Conservation (phyloP, 108 stramenopile genomes). For the Nitzschia putrida region DNA sequence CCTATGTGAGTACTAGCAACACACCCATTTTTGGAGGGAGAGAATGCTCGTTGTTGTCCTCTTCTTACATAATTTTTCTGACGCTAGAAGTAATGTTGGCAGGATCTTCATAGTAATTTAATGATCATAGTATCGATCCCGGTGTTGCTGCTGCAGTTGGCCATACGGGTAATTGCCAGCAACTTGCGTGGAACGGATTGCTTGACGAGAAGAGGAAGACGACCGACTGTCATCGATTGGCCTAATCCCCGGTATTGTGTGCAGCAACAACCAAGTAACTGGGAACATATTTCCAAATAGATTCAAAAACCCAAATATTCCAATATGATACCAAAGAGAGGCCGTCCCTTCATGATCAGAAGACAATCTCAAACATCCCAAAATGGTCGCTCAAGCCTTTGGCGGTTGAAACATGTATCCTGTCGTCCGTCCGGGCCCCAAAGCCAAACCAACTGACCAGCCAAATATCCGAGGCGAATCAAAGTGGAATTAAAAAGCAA, state of each 20-base stretch:
- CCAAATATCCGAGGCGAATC: constrained; percentile 88
- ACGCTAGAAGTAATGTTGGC: constrained; percentile 21
- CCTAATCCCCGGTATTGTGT: constrained; percentile 75
- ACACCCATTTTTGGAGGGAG: too few relatives aligned
- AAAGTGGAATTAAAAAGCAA: constrained; percentile 96
- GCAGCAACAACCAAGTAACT: constrained; percentile 62
- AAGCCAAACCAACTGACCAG: constrained; percentile 82
- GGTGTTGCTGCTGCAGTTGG: neutral
- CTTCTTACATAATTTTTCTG: too few relatives aligned
- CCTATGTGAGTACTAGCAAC: too few relatives aligned
- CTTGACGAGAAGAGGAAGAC: neutral
- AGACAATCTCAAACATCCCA: constrained; percentile 71
- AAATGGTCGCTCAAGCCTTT: constrained; percentile 75
- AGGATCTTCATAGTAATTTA: constrained; percentile 13
- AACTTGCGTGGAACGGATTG: neutral
- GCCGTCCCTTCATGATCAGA: constrained; percentile 78
- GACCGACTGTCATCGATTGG: constrained; percentile 43
- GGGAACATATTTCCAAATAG: constrained; percentile 95
- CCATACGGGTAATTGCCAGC: constrained; percentile 5
- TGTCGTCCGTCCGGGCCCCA: constrained; percentile 86
- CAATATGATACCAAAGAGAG: constrained; percentile 84
- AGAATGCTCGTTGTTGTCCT: too few relatives aligned
- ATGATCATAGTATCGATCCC: constrained; percentile 26
- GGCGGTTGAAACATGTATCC: constrained; percentile 88
- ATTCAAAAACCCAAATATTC: constrained; percentile 94